Evolutionary conservation across 768 basidiomycete species (phyloP), one percentile per base, ranked within the genome.

Genomic region (Vararia minispora): DNA sequence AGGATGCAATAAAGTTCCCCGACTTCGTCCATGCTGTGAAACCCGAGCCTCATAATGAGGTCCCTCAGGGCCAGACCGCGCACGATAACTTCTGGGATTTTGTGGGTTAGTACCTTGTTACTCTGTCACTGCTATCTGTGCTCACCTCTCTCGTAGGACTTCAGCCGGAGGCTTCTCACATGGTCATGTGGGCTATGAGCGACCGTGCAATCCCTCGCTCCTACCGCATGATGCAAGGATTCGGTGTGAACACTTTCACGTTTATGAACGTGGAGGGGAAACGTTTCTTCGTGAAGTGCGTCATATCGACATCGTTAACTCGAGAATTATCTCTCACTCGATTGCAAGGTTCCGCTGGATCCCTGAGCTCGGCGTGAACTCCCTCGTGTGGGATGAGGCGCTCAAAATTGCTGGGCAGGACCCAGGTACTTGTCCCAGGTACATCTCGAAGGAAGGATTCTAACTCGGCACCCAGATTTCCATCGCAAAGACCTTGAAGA

Each of bases 1-100:
- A 81, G 51, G 79, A 83, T 43, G 75, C 76, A 2, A 76, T 87
- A 58, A 82, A 90, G 56, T 91, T 91, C 54, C 81, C 83, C 11
- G 88, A 92, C 51, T 59, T 91, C 36, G 65, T 90, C 24, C 89
- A 91, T 52, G 79, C 88, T 4, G 80, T 82, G 16, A 81, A 85
- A 53, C 85, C 88, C 2, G 86, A 90, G 53, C 87, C 86, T 3
- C 72, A 86, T 31, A 85, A 83, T 42, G 89, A 90, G 47, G 69
- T 83, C 0, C 80, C 80, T 3, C 69, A 71, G 34, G 79, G 72
- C 3, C 79, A 81, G 53, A 59, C 50, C 13, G 76, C 80, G 1
- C 86, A 89, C 52, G 86, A 90, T 60, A 87, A 82, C 49, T 86
- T 88, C 44, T 91, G 85, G 84, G 87, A 89, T 52, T 89, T 81